A percentile compares a stretch with the other conserved stretches of the same genome.
phyloP scores from a whole-genome alignment of 257 asterid genomes.

The Cordia subcordata region DNA sequence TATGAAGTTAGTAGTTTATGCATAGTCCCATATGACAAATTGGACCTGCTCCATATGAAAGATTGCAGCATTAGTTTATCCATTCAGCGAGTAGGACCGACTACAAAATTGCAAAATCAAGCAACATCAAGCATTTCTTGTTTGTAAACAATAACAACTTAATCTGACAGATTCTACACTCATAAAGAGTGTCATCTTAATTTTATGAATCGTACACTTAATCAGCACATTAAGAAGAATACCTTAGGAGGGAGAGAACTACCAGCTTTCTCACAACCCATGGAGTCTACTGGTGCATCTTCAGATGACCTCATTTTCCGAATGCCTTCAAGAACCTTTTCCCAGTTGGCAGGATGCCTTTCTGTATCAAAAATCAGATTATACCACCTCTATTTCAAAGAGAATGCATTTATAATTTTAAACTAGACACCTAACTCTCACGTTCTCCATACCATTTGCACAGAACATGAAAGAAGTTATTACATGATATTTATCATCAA shows the following conservation, averaged over 20 bases:
- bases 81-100: too few relatives aligned
- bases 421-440: not conserved
- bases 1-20: too few relatives aligned
- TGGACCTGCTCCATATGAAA: too few relatives aligned
- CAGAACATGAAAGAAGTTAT: not conserved
- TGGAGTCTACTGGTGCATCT: conserved; percentile 96
- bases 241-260: conserved; percentile 91
- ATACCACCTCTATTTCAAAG: not conserved
- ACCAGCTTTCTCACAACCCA: conserved; percentile 99
- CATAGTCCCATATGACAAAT: too few relatives aligned
- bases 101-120: too few relatives aligned
- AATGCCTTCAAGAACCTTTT: conserved; percentile 68
- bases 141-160: too few relatives aligned
- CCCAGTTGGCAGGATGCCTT: conserved; percentile 69
- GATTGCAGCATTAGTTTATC: too few relatives aligned
- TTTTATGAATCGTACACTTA: too few relatives aligned
- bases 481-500: not conserved
- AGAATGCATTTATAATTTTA: not conserved
- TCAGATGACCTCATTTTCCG: conserved; percentile 84
- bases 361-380: conserved; percentile 27
- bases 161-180: too few relatives aligned
- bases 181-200: too few relatives aligned
- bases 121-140: too few relatives aligned
- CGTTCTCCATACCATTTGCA: not conserved
- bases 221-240: not conserved